These are phyloP conservation scores for Galerina marginata DNA, from an alignment of 768 basidiomycete genomes.

Conservation along the genomic window DNA sequence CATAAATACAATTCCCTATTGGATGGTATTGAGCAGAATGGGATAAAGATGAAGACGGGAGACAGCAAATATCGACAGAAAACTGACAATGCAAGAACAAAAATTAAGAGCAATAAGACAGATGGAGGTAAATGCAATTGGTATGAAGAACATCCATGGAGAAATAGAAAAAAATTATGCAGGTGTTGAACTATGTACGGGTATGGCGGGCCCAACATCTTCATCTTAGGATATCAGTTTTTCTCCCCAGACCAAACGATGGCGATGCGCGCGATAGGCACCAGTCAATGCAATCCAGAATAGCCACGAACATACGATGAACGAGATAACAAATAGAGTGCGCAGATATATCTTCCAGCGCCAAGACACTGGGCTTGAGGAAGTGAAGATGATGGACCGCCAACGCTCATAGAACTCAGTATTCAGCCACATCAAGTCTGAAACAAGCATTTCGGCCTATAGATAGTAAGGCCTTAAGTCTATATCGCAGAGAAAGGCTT, in stretches of 20 bases:
- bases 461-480: background rate
- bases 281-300: conserved; percentile 67
- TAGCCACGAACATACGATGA: conserved; percentile 64
- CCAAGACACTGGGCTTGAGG: conserved; percentile 72
- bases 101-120: no score
- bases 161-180: background rate
- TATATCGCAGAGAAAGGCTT: background rate
- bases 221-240: conserved; percentile 65
- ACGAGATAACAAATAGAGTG: conserved; percentile 57
- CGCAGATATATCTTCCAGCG: conserved; percentile 73
- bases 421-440: conserved; percentile 75
- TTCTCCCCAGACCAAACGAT: conserved; percentile 81
- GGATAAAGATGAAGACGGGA: background rate
- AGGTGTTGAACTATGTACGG: background rate
- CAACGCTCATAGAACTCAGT: conserved; percentile 80
- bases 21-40: no score
- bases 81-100: no score
- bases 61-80: background rate
- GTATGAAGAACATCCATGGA: background rate
- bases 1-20: no score
- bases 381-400: conserved; percentile 75
- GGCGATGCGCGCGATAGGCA: conserved; percentile 74
- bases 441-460: conserved; percentile 70
- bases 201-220: background rate
- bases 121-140: no score